These are phyloP conservation scores for Sphagnum tenellum DNA, from an alignment of 225 moss, liverwort and hornwort species.

Conservation along the genomic window DNA sequence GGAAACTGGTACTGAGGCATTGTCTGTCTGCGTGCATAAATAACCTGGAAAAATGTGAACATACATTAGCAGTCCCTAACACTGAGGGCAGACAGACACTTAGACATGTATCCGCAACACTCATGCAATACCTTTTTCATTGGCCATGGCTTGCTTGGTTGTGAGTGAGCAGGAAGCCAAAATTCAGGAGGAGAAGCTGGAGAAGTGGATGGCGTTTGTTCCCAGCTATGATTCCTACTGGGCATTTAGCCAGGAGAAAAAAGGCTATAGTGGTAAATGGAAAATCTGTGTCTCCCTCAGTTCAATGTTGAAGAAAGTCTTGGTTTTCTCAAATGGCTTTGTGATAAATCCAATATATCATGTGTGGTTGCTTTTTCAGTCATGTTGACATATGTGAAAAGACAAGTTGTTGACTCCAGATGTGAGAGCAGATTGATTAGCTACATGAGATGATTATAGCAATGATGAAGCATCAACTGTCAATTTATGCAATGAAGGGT, in stretches of 20 bases:
- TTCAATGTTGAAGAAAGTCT: neutral
- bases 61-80: no score
- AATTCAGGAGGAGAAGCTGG: conserved; percentile 74
- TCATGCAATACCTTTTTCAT: neutral
- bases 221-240: conserved; percentile 72
- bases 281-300: neutral
- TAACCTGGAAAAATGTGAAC: no score
- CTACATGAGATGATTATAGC: conserved; percentile 10
- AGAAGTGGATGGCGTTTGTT: conserved; percentile 85
- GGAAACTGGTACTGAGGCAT: no score
- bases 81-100: neutral
- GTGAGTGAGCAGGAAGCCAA: conserved; percentile 53
- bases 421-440: conserved; percentile 66
- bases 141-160: conserved; percentile 1
- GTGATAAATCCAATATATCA: no score
- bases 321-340: conserved; percentile 29
- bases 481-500: conserved; percentile 62
- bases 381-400: conserved; percentile 72
- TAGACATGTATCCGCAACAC: neutral
- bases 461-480: conserved; percentile 6
- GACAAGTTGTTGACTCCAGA: conserved; percentile 45
- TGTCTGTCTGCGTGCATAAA: no score
- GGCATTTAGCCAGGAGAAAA: conserved; percentile 73
- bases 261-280: conserved; percentile 62
- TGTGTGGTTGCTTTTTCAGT: conserved; percentile 17